phyloP scores from a whole-genome alignment of 768 basidiomycete species.

The Hirschioporus abietinus region DNA sequence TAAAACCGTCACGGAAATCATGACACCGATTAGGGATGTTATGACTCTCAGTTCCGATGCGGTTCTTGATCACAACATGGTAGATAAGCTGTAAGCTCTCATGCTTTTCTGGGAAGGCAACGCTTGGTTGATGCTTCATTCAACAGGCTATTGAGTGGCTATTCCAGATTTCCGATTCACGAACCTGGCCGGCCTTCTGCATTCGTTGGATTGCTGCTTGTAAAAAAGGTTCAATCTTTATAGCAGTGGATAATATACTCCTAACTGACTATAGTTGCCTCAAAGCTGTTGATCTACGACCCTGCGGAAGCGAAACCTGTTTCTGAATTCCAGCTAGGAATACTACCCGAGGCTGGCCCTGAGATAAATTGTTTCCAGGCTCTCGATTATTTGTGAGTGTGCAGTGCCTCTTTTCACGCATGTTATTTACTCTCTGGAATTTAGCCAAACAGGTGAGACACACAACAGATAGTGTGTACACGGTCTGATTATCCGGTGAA shows the following conservation, averaged over 20 bases:
- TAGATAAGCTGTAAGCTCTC: constrained; percentile 64
- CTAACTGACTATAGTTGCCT: background rate
- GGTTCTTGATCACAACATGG: constrained; percentile 69
- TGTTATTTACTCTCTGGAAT: background rate
- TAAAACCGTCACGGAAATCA: constrained; percentile 68
- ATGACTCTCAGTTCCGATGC: constrained; percentile 75
- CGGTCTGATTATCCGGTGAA: constrained; percentile 58
- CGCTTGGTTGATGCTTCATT: constrained; percentile 4
- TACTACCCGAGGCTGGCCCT: constrained; percentile 85
- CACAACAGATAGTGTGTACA: background rate
- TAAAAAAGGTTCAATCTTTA: constrained; percentile 61
- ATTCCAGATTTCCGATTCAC: constrained; percentile 90
- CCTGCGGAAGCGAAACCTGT: constrained; percentile 74
- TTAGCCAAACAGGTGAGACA: background rate
- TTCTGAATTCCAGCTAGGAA: constrained; percentile 68
- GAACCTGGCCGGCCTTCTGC: constrained; percentile 58
- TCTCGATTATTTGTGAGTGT: constrained; percentile 78
- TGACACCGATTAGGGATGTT: constrained; percentile 84
- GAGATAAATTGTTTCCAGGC: constrained; percentile 94
- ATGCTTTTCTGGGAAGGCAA: background rate
- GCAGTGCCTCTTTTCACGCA: background rate
- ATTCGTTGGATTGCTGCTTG: constrained; percentile 77
- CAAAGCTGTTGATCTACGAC: constrained; percentile 82
- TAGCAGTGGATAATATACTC: constrained; percentile 5
- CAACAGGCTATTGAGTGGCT: constrained; percentile 68